These are phyloP conservation scores for Funneliformis geosporum DNA, from an alignment of 192 early-diverging fungal species.

Conservation along the genomic window DNA sequence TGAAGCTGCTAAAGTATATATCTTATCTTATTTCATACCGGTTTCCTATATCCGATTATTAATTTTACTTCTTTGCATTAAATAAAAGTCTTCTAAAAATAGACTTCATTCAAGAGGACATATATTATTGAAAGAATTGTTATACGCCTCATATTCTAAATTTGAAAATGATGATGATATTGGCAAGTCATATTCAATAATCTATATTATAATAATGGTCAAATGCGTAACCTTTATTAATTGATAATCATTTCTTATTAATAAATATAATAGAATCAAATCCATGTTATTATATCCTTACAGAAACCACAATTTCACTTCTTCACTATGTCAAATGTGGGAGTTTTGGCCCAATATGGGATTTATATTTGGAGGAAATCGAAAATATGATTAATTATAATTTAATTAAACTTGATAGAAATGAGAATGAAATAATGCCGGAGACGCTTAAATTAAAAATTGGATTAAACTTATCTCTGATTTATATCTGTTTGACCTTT, in stretches of 20 bases:
- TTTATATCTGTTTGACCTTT: constrained; percentile 53
- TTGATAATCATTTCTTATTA: not conserved
- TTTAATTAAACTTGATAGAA: constrained; percentile 10
- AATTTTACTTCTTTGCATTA: not conserved
- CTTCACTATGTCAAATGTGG: constrained; percentile 54
- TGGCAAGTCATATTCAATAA: not conserved
- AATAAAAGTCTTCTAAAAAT: constrained; percentile 37
- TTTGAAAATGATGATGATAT: not conserved
- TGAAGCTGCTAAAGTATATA: constrained; percentile 73
- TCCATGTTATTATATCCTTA: constrained; percentile 39
- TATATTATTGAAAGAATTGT: constrained; percentile 47
- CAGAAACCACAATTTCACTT: constrained; percentile 52
- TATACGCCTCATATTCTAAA: constrained; percentile 40
- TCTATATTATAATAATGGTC: not conserved
- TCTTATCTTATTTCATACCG: not conserved
- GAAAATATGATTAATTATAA: constrained; percentile 36
- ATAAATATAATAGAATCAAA: constrained; percentile 25
- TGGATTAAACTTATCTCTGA: constrained; percentile 43
- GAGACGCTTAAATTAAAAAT: constrained; percentile 40
- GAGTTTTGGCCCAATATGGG: constrained; percentile 48
- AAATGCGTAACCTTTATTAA: not conserved
- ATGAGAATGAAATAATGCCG: constrained; percentile 1
- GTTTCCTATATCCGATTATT: not conserved
- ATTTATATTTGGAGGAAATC: constrained; percentile 45
- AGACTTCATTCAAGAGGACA: constrained; percentile 52